These are phyloP conservation scores for Lentinula aciculospora DNA, from an alignment of 768 basidiomycete species.

Conservation along the genomic window DNA sequence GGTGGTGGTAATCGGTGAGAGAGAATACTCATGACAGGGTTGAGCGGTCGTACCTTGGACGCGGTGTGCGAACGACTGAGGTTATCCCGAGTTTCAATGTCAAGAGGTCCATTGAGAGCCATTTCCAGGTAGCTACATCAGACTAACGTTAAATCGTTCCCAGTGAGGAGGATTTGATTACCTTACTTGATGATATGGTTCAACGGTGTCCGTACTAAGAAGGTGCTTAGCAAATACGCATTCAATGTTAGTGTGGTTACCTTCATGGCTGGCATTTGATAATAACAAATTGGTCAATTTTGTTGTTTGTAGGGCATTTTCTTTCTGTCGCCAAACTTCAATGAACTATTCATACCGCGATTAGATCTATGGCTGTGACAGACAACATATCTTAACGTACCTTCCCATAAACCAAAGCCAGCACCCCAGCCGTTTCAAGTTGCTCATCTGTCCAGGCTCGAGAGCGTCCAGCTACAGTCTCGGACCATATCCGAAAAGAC, in stretches of 20 bases:
- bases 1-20: background rate
- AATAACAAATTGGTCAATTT: slow-evolving; percentile 70
- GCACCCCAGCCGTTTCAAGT: slow-evolving; percentile 73
- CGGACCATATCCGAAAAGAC: slow-evolving; percentile 77
- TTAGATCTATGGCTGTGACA: background rate
- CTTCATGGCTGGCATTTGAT: slow-evolving; percentile 82
- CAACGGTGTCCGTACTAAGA: slow-evolving; percentile 62
- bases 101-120: slow-evolving; percentile 70
- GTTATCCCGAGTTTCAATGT: slow-evolving; percentile 70
- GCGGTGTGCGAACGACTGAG: slow-evolving; percentile 68
- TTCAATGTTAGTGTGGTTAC: slow-evolving; percentile 23
- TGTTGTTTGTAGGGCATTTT: slow-evolving; percentile 63
- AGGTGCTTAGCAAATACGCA: background rate
- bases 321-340: slow-evolving; percentile 82
- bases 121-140: slow-evolving; percentile 63
- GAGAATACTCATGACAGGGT: no score
- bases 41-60: slow-evolving; percentile 43
- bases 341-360: slow-evolving; percentile 51
- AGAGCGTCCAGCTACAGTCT: slow-evolving; percentile 62
- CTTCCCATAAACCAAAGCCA: slow-evolving; percentile 76
- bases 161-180: background rate
- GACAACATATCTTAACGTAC: slow-evolving; percentile 20
- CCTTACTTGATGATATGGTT: slow-evolving; percentile 80
- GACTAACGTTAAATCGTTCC: background rate
- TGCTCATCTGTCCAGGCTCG: slow-evolving; percentile 80